Percentiles rank a stretch among this genome's conserved stretches.
phyloP scores from a whole-genome alignment of 805 yeast species.

The Ogataea zsoltii region DNA sequence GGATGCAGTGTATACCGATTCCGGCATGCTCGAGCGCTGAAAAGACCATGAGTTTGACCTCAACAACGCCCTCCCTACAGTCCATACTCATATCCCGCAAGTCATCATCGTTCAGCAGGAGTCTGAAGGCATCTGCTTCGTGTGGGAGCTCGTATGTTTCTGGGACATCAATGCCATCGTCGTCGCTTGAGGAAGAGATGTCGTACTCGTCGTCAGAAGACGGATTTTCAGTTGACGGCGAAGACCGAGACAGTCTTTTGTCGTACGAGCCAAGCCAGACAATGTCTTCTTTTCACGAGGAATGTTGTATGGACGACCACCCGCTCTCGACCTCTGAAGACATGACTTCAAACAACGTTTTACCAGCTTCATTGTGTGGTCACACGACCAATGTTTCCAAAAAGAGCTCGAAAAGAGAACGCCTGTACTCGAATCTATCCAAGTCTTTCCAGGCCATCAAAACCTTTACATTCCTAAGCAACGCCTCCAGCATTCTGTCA shows the following conservation, averaged over 20 bases:
- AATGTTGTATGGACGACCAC: conserved; percentile 8
- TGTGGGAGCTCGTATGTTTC: conserved; percentile 10
- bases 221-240: conserved; percentile 8
- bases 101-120: conserved; percentile 14
- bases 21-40: background rate
- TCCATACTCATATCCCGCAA: conserved; percentile 12
- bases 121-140: conserved; percentile 4
- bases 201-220: conserved; percentile 9
- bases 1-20: conserved; percentile 2
- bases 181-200: conserved; percentile 8
- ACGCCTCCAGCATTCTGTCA: conserved; percentile 12
- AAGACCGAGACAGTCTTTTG: conserved; percentile 9
- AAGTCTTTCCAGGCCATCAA: conserved; percentile 15
- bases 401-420: conserved; percentile 10
- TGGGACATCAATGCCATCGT: background rate
- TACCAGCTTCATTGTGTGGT: background rate
- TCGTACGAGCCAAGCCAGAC: conserved; percentile 8
- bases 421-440: conserved; percentile 12
- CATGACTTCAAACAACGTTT: background rate
- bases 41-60: conserved; percentile 4
- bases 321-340: conserved; percentile 10
- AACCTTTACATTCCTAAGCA: conserved; percentile 9
- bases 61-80: conserved; percentile 20
- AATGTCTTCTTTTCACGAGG: conserved; percentile 5
- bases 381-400: background rate